These are phyloP conservation scores for Pythium utonaiense DNA, from an alignment of 352 stramenopile species.

Conservation along the genomic window DNA sequence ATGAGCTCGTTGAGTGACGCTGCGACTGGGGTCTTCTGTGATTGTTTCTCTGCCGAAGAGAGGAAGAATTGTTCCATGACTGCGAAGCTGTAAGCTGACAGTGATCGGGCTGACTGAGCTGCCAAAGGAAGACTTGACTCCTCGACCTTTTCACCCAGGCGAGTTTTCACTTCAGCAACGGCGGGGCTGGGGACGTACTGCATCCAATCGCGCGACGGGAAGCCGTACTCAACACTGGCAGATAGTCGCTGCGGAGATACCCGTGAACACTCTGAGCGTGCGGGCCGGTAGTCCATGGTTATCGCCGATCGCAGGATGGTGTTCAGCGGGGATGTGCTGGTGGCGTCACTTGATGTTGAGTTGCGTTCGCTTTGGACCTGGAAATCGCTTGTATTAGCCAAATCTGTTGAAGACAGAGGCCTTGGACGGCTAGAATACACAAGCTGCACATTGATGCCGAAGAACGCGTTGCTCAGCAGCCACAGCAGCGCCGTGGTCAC, in stretches of 20 bases:
- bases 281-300: slow-evolving; percentile 18
- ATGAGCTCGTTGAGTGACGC: not conserved
- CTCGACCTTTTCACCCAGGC: not conserved
- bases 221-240: slow-evolving; percentile 46
- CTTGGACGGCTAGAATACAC: slow-evolving; percentile 6
- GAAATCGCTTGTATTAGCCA: slow-evolving; percentile 6
- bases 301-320: slow-evolving; percentile 31
- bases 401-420: not conserved
- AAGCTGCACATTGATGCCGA: slow-evolving; percentile 48
- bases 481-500: slow-evolving; percentile 44
- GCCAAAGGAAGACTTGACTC: not conserved
- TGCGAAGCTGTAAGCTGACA: slow-evolving; percentile 13
- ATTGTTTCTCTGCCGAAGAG: slow-evolving; percentile 3
- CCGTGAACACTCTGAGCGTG: slow-evolving; percentile 27
- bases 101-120: not conserved
- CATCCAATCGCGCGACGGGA: slow-evolving; percentile 48
- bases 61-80: slow-evolving; percentile 16
- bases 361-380: not conserved
- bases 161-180: not conserved
- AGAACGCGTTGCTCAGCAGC: slow-evolving; percentile 65
- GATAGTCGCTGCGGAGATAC: slow-evolving; percentile 43
- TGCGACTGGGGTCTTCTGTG: not conserved
- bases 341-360: not conserved
- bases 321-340: not conserved
- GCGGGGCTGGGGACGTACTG: not conserved